These are phyloP conservation scores for Rugonectria rugulosa DNA, from an alignment of 2,329 filamentous ascomycete genomes.

Conservation along the genomic window DNA sequence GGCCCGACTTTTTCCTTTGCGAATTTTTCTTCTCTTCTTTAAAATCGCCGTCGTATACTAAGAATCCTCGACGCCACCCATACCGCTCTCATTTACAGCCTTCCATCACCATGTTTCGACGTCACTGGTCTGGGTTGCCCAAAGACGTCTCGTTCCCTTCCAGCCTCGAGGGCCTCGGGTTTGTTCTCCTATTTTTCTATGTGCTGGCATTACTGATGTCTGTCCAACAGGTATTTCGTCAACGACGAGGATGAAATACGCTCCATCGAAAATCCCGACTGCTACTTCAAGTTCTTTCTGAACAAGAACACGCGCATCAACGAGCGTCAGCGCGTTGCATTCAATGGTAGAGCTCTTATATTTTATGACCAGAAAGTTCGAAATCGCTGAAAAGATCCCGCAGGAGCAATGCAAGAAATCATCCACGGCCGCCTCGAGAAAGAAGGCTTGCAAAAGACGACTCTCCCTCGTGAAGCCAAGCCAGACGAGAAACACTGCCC, in stretches of 20 bases:
- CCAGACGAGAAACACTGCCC: conserved; percentile 66
- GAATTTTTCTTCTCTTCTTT: background rate
- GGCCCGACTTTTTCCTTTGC: background rate
- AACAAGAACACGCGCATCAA: conserved; percentile 81
- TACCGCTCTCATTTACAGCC: background rate
- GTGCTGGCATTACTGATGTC: background rate
- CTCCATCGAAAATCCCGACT: conserved; percentile 69
- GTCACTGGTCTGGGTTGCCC: conserved; percentile 73
- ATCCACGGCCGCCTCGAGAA: conserved; percentile 67
- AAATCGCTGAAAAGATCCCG: background rate
- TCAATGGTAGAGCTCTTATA: conserved; percentile 67
- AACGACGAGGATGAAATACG: conserved; percentile 79
- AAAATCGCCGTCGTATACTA: background rate
- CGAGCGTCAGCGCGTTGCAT: conserved; percentile 73
- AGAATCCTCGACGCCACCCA: background rate
- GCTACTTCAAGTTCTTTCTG: conserved; percentile 77
- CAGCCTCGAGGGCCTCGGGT: conserved; percentile 78
- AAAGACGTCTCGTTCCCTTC: conserved; percentile 71
- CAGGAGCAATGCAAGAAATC: conserved; percentile 69
- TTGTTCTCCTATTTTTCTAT: conserved; percentile 1
- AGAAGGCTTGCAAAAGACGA: conserved; percentile 66
- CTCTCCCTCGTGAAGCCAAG: conserved; percentile 65
- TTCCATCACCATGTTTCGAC: conserved; percentile 71
- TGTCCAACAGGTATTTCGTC: conserved; percentile 72
- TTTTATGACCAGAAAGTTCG: background rate